These are phyloP conservation scores for Ascochyta pisi DNA, from an alignment of 2,329 filamentous ascomycete species.

Conservation along the genomic window DNA sequence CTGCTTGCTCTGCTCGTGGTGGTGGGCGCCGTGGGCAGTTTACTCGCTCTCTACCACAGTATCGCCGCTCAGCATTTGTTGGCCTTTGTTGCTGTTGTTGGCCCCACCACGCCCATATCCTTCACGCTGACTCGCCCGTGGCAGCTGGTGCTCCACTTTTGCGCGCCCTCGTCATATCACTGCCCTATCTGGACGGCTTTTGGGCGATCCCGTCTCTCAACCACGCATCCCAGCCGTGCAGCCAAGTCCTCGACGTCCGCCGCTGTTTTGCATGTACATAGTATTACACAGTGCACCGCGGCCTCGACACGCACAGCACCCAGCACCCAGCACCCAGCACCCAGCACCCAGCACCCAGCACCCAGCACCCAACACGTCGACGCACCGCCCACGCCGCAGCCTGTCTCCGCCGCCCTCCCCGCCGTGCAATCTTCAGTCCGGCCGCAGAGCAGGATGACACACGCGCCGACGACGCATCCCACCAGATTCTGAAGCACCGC, in stretches of 20 bases:
- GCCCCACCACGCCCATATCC: conserved; percentile 14
- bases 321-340: too few species aligned
- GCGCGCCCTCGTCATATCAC: conserved; percentile 10
- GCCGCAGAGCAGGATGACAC: conserved; percentile 39
- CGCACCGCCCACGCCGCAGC: not conserved
- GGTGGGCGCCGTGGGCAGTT: not conserved
- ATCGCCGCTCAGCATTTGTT: not conserved
- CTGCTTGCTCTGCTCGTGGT: not conserved
- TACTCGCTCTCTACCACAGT: too few species aligned
- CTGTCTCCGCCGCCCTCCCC: not conserved
- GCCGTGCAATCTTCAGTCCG: not conserved
- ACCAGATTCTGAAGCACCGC: conserved; percentile 8
- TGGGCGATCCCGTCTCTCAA: conserved; percentile 20
- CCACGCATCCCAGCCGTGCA: conserved; percentile 15
- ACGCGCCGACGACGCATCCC: conserved; percentile 22
- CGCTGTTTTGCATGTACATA: conserved; percentile 7
- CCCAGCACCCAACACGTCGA: too few species aligned
- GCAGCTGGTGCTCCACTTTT: conserved; percentile 7
- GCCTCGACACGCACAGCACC: not conserved
- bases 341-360: too few species aligned
- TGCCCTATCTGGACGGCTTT: conserved; percentile 14
- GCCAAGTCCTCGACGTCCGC: conserved; percentile 13
- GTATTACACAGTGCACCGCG: not conserved
- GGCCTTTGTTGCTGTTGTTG: conserved; percentile 8
- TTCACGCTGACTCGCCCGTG: conserved; percentile 11